A percentile compares a stretch with the other conserved stretches of the same genome.
These are phyloP conservation scores for Oxyria digyna DNA, from an alignment of 148 eudicot genomes.

Conservation along the genomic window DNA sequence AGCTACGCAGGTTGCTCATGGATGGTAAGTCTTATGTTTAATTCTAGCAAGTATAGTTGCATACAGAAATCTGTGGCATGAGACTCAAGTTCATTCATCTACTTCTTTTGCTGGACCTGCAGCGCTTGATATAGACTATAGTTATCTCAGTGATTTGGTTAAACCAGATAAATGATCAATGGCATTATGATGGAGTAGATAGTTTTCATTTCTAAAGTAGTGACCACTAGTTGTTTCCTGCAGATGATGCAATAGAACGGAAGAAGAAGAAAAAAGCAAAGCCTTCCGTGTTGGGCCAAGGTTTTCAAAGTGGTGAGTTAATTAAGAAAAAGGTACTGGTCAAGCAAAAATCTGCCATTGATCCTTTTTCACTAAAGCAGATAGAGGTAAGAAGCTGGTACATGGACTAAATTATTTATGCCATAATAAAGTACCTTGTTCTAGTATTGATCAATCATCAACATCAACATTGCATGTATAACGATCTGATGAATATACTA, in stretches of 20 bases:
- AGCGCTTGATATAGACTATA: not conserved
- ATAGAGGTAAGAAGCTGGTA: conserved; percentile 27
- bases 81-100: not conserved
- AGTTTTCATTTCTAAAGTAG: not conserved
- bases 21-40: conserved; percentile 42
- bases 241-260: conserved; percentile 68
- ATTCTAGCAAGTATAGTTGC: not conserved
- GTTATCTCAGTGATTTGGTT: not conserved
- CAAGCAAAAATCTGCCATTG: conserved; percentile 35
- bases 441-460: not conserved
- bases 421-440: not conserved
- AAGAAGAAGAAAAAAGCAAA: conserved; percentile 67
- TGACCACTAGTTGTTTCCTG: conserved; percentile 5
- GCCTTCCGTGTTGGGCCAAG: conserved; percentile 22
- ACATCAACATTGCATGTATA: not conserved
- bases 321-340: conserved; percentile 31
- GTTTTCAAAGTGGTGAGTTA: conserved; percentile 29
- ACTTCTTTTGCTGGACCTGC: not conserved
- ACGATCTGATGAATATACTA: not conserved
- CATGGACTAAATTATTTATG: not conserved
- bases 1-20: conserved; percentile 75
- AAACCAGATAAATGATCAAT: not conserved
- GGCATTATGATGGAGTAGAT: not conserved
- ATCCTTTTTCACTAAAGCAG: conserved; percentile 42
- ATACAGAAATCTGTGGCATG: not conserved